Evolutionary conservation across 2,329 filamentous ascomycete species (phyloP).

Genomic region (Nakataea oryzae): DNA sequence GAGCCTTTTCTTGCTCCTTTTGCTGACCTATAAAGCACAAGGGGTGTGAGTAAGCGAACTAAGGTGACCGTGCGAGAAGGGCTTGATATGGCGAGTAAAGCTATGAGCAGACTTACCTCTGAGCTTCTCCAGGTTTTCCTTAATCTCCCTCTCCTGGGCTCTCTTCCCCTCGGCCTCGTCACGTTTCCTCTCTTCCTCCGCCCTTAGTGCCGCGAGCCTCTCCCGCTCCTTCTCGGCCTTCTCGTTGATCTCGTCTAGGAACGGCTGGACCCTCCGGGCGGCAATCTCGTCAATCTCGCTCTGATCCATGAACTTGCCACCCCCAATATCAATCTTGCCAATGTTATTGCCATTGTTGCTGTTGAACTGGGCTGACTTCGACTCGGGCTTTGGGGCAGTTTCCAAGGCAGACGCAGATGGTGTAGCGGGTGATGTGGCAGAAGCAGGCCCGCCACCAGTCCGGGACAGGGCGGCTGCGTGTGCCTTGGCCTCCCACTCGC

Average conservation of each 20-base stretch:
- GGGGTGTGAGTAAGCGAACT: constrained; percentile 9
- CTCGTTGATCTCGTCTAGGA: constrained; percentile 74
- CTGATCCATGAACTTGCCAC: constrained; percentile 69
- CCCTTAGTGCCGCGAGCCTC: constrained; percentile 48
- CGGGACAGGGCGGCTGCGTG: constrained; percentile 57
- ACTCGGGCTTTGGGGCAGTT: not conserved
- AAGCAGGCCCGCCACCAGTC: constrained; percentile 36
- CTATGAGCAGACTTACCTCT: constrained; percentile 41
- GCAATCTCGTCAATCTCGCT: constrained; percentile 73
- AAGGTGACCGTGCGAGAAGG: no score
- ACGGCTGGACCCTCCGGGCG: constrained; percentile 64
- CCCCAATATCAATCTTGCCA: constrained; percentile 59
- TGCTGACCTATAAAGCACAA: constrained; percentile 25
- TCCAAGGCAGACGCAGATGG: no score
- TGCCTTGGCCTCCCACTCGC: constrained; percentile 72
- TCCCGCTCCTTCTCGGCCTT: constrained; percentile 64
- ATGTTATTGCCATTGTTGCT: constrained; percentile 62
- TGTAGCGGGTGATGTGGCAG: not conserved
- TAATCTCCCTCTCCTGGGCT: constrained; percentile 39
- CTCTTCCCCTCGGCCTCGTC: constrained; percentile 31
- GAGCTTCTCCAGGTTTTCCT: constrained; percentile 40
- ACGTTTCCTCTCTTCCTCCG: constrained; percentile 44
- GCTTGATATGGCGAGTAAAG: not conserved
- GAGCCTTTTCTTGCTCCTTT: constrained; percentile 32
- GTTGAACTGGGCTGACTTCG: constrained; percentile 37